phyloP scores from a whole-genome alignment of 345 rosid species.

The Kandelia obovata region DNA sequence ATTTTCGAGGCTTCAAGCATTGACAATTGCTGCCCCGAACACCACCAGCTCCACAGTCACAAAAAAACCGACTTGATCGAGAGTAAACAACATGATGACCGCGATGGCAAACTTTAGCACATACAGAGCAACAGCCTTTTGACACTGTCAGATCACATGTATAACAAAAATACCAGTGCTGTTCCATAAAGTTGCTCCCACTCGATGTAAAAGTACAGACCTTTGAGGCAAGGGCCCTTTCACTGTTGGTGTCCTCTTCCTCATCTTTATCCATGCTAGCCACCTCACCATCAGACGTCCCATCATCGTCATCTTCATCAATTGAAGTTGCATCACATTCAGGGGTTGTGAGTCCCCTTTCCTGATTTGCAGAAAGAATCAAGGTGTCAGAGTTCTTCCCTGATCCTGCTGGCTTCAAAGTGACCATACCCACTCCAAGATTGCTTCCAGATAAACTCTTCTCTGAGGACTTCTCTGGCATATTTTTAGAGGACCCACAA shows the following conservation, averaged over 20 bases:
- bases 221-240: constrained; percentile 83
- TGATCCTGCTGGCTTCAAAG: constrained; percentile 58
- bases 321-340: constrained; percentile 95
- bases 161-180: constrained; percentile 99
- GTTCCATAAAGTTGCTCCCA: constrained; percentile 99
- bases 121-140: constrained; percentile 97
- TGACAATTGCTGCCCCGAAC: constrained; percentile 96
- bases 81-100: constrained; percentile 99
- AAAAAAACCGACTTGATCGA: constrained; percentile 91
- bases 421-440: constrained; percentile 40
- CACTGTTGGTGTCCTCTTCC: constrained; percentile 86
- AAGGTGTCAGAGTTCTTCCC: constrained; percentile 64
- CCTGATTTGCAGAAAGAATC: constrained; percentile 65
- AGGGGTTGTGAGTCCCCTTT: constrained; percentile 61
- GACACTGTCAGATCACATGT: constrained; percentile 97
- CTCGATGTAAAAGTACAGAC: constrained; percentile 98
- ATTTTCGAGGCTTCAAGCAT: constrained; percentile 94
- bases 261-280: constrained; percentile 97
- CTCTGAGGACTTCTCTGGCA: constrained; percentile 40
- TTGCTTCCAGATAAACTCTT: constrained; percentile 50
- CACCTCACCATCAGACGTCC: constrained; percentile 97
- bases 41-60: constrained; percentile 99
- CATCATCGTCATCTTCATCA: constrained; percentile 99
- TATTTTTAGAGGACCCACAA: constrained; percentile 48
- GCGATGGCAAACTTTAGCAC: constrained; percentile 98